These are phyloP conservation scores for Apocynum venetum DNA, from an alignment of 257 asterid species.

Conservation along the genomic window DNA sequence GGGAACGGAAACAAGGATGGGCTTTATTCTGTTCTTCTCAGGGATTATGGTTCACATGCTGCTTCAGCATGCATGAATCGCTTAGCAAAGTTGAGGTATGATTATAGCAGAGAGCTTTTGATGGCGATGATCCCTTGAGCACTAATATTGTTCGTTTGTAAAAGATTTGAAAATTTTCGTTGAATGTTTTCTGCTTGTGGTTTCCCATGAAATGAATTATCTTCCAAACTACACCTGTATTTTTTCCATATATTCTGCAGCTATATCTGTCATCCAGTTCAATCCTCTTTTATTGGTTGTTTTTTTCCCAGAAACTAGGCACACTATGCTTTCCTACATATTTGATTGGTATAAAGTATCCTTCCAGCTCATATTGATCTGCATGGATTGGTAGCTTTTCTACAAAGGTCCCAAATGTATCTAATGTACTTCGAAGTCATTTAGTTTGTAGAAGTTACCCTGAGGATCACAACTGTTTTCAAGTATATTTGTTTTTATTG, in stretches of 20 bases:
- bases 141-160: background rate
- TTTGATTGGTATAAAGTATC: background rate
- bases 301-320: background rate
- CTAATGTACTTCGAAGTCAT: background rate
- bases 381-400: background rate
- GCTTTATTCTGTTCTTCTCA: constrained; percentile 84
- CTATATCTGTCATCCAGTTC: background rate
- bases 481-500: background rate
- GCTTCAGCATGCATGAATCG: constrained; percentile 97
- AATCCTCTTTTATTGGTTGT: background rate
- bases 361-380: background rate
- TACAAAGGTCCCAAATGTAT: background rate
- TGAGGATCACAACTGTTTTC: background rate
- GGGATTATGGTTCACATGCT: constrained; percentile 85
- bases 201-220: constrained; percentile 1
- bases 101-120: constrained; percentile 9
- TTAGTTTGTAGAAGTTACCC: background rate
- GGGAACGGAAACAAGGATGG: constrained; percentile 98
- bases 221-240: background rate
- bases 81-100: constrained; percentile 88
- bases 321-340: background rate
- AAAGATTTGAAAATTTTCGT: background rate
- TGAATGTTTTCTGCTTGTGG: background rate
- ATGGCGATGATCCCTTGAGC: constrained; percentile 11
- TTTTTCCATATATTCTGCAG: background rate